A percentile compares a stretch with the other conserved stretches of the same genome.
These are phyloP conservation scores for Datisca glomerata DNA, from an alignment of 306 rosid genomes.

Conservation along the genomic window DNA sequence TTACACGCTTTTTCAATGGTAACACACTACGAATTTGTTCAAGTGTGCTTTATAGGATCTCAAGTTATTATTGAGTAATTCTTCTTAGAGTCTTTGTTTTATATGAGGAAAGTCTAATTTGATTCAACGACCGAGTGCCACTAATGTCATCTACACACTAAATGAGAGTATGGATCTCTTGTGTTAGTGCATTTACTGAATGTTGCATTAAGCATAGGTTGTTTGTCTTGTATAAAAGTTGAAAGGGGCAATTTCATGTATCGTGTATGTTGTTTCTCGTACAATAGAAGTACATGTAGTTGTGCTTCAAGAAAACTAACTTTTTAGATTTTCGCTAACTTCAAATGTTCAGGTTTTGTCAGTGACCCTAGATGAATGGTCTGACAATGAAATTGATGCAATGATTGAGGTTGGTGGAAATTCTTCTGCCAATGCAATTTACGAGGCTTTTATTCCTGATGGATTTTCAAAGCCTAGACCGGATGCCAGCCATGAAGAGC, in stretches of 20 bases:
- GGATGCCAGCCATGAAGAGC: constrained; percentile 63
- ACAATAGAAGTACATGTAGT: too few species aligned
- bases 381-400: constrained; percentile 83
- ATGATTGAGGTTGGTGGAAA: constrained; percentile 97
- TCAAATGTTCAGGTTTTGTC: constrained; percentile 57
- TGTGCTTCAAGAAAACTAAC: background rate
- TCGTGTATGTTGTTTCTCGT: background rate
- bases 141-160: too few species aligned
- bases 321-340: constrained; percentile 1
- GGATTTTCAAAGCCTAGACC: constrained; percentile 68
- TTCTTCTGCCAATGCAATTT: constrained; percentile 80
- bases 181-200: too few species aligned
- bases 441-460: constrained; percentile 83
- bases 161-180: too few species aligned
- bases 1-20: background rate
- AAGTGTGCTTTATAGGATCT: too few species aligned
- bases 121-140: background rate
- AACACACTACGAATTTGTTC: background rate
- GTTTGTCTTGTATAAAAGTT: background rate
- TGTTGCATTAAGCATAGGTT: background rate
- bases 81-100: background rate
- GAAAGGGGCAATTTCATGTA: background rate
- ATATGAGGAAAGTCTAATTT: background rate
- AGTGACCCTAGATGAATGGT: constrained; percentile 88
- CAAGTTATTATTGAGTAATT: background rate